phyloP scores from a whole-genome alignment of 805 yeast species.

The Suhomyces pyralidae region DNA sequence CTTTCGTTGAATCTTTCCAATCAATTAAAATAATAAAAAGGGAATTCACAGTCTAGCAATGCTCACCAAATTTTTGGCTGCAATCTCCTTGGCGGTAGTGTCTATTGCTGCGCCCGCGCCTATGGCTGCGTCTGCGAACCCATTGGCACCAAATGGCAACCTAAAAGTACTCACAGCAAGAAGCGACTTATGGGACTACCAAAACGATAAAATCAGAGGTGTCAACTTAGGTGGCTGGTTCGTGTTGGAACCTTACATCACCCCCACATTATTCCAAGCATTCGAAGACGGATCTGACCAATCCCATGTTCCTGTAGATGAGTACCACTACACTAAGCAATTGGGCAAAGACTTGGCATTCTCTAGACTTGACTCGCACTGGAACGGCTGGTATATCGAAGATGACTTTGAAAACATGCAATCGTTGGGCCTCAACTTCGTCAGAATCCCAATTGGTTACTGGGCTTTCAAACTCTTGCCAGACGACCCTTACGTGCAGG shows the following conservation, averaged over 20 bases:
- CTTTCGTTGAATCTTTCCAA: background rate
- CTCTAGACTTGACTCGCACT: constrained; percentile 58
- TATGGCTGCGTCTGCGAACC: constrained; percentile 3
- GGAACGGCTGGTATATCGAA: constrained; percentile 77
- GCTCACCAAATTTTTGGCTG: background rate
- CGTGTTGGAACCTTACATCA: constrained; percentile 81
- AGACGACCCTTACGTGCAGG: constrained; percentile 83
- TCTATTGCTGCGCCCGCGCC: constrained; percentile 2
- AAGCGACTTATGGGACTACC: constrained; percentile 30
- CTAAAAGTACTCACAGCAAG: constrained; percentile 17
- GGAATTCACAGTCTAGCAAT: background rate
- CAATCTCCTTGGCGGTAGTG: background rate
- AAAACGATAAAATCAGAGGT: constrained; percentile 49
- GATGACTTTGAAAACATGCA: constrained; percentile 62
- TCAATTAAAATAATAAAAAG: background rate
- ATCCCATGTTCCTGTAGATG: constrained; percentile 69
- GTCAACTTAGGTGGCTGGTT: constrained; percentile 91
- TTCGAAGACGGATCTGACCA: constrained; percentile 47
- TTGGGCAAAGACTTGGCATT: constrained; percentile 62
- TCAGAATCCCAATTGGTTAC: constrained; percentile 89
- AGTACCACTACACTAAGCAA: constrained; percentile 60
- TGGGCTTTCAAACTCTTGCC: constrained; percentile 75
- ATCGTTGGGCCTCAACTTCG: constrained; percentile 69
- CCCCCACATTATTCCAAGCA: constrained; percentile 68
- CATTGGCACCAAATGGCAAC: constrained; percentile 6